phyloP scores from a whole-genome alignment of 2,329 filamentous ascomycete species.

The Decorospora gaudefroyi region DNA sequence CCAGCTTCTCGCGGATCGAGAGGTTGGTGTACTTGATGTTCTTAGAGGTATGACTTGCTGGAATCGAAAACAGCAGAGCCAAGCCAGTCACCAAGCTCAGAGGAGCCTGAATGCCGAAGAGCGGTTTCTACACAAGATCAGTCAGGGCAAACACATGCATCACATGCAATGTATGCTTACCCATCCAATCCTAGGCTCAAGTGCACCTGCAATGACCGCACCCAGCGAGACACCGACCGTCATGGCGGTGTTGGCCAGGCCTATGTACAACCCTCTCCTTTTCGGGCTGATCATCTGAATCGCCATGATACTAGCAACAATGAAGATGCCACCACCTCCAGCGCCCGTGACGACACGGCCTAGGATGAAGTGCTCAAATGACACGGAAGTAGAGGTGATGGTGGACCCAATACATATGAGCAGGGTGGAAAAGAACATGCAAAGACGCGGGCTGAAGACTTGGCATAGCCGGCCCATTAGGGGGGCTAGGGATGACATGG shows the following conservation, averaged over 20 bases:
- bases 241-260: constrained; percentile 72
- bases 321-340: constrained; percentile 73
- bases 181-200: constrained; percentile 70
- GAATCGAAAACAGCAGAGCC: constrained; percentile 68
- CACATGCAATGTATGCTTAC: constrained; percentile 51
- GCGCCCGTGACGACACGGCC: constrained; percentile 70
- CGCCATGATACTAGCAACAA: constrained; percentile 73
- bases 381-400: constrained; percentile 64
- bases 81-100: constrained; percentile 64
- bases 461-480: constrained; percentile 72
- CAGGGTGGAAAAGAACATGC: constrained; percentile 65
- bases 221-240: constrained; percentile 73
- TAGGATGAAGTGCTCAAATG: constrained; percentile 66
- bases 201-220: constrained; percentile 69
- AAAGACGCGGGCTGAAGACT: constrained; percentile 71
- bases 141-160: background rate
- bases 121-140: constrained; percentile 59
- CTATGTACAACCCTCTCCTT: constrained; percentile 72
- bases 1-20: constrained; percentile 60
- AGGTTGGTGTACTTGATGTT: constrained; percentile 44
- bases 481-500: constrained; percentile 63
- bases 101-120: constrained; percentile 76
- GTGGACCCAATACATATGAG: constrained; percentile 65
- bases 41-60: constrained; percentile 49
- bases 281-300: constrained; percentile 72